A percentile compares a stretch with the other conserved stretches of the same genome.
phyloP scores from a whole-genome alignment of 345 rosid species.

The Mallotus nudiflorus region DNA sequence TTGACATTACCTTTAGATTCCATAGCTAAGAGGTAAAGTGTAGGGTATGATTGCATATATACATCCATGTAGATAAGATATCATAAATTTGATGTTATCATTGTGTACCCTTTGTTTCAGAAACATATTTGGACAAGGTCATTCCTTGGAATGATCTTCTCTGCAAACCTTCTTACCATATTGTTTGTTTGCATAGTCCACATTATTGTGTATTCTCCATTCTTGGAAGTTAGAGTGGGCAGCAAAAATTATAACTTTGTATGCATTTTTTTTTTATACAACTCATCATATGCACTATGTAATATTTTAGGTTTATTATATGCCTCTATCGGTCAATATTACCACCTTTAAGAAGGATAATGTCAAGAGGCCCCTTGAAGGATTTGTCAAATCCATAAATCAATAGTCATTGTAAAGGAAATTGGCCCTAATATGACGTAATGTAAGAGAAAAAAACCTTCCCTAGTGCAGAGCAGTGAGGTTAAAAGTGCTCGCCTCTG shows the following conservation, averaged over 20 bases:
- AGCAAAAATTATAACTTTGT: not conserved
- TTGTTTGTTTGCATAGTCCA: not conserved
- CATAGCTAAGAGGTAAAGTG: not conserved
- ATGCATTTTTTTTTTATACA: slow-evolving; percentile 6
- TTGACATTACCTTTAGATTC: not conserved
- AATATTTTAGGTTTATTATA: slow-evolving; percentile 55
- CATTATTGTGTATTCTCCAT: not conserved
- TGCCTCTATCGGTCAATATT: slow-evolving; percentile 81
- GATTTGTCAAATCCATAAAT: too few relatives aligned
- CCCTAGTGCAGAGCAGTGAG: slow-evolving; percentile 5
- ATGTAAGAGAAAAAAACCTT: not conserved
- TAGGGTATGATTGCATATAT: not conserved
- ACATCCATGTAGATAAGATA: not conserved
- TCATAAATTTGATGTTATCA: not conserved
- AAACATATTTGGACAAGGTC: not conserved
- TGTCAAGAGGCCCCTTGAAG: slow-evolving; percentile 85
- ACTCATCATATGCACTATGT: slow-evolving; percentile 11
- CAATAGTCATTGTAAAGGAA: too few relatives aligned
- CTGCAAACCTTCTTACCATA: too few relatives aligned
- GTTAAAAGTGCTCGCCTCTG: too few relatives aligned
- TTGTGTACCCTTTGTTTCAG: not conserved
- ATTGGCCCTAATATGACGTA: slow-evolving; percentile 4
- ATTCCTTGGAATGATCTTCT: not conserved
- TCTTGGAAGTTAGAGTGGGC: not conserved
- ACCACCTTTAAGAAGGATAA: slow-evolving; percentile 85